A percentile compares a stretch with the other conserved stretches of the same genome.
phyloP scores from a whole-genome alignment of 805 yeast species.

The Clavispora santaluciae region DNA sequence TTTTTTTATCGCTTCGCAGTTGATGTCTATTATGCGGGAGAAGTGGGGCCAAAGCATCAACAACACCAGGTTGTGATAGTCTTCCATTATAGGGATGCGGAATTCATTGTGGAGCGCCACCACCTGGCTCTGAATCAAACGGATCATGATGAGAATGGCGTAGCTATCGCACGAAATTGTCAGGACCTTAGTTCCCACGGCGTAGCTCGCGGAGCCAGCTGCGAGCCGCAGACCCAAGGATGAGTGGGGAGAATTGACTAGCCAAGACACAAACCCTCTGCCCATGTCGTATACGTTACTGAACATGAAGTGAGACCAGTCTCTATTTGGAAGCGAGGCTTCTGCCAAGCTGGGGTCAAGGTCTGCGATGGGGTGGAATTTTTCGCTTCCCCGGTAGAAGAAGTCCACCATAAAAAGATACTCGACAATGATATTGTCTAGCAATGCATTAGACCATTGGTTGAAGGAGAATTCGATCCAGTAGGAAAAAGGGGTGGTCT shows the following conservation, averaged over 20 bases:
- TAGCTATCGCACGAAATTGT: slow-evolving; percentile 59
- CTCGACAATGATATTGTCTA: slow-evolving; percentile 76
- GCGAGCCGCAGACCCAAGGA: slow-evolving; percentile 17
- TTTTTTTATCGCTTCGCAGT: slow-evolving; percentile 66
- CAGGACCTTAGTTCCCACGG: slow-evolving; percentile 24
- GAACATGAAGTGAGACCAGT: slow-evolving; percentile 37
- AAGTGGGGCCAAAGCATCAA: slow-evolving; percentile 83
- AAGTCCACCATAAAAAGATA: slow-evolving; percentile 69
- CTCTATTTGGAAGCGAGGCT: slow-evolving; percentile 8
- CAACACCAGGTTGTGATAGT: slow-evolving; percentile 60
- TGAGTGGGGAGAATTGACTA: slow-evolving; percentile 37
- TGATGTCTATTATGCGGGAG: slow-evolving; percentile 68
- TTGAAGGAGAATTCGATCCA: slow-evolving; percentile 72
- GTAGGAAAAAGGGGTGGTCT: slow-evolving; percentile 58
- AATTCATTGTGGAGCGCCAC: slow-evolving; percentile 60
- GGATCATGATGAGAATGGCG: slow-evolving; percentile 71
- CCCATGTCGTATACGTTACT: slow-evolving; percentile 35
- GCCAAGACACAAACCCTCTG: slow-evolving; percentile 43
- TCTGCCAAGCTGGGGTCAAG: slow-evolving; percentile 9
- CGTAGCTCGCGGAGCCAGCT: slow-evolving; percentile 23
- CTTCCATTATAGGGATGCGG: slow-evolving; percentile 65
- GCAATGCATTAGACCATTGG: slow-evolving; percentile 65
- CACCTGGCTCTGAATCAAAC: slow-evolving; percentile 62
- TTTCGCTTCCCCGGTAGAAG: slow-evolving; percentile 47
- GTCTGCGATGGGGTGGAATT: slow-evolving; percentile 21